Percentiles rank a stretch among this genome's conserved stretches.
These are phyloP conservation scores for Solanum rostratum DNA, from an alignment of 257 asterid genomes.

Conservation along the genomic window DNA sequence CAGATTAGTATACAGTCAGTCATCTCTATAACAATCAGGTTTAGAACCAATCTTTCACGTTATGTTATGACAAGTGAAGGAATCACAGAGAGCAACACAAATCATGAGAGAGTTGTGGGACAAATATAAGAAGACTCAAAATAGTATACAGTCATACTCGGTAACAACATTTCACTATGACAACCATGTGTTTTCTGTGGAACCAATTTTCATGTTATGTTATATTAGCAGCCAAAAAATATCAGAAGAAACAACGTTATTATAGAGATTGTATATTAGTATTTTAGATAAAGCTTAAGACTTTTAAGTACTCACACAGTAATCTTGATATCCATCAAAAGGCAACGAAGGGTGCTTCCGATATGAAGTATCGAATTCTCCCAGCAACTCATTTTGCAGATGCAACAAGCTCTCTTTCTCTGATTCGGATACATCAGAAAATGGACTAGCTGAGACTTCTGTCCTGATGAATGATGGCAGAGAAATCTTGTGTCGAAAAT, in stretches of 20 bases:
- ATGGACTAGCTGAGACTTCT: background rate
- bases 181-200: accelerated
- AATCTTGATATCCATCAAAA: slow-evolving; percentile 24
- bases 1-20: background rate
- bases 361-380: slow-evolving; percentile 12
- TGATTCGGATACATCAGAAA: slow-evolving; percentile 6
- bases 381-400: slow-evolving; percentile 46
- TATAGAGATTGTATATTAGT: background rate
- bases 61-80: slow-evolving; percentile 6
- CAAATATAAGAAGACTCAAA: background rate
- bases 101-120: slow-evolving; percentile 24
- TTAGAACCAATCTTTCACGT: background rate
- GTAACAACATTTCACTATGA: background rate
- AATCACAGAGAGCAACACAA: slow-evolving; percentile 17
- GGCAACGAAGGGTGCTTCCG: slow-evolving; percentile 6
- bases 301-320: slow-evolving; percentile 25
- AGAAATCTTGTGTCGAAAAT: slow-evolving; percentile 3
- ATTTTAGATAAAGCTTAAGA: background rate
- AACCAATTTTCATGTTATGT: background rate
- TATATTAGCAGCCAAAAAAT: background rate
- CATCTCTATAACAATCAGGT: background rate
- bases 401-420: slow-evolving; percentile 40
- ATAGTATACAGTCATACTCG: background rate
- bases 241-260: background rate
- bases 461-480: background rate